Evolutionary conservation across 805 yeast species (phyloP).

Genomic region (Scheffersomyces coipomensis): DNA sequence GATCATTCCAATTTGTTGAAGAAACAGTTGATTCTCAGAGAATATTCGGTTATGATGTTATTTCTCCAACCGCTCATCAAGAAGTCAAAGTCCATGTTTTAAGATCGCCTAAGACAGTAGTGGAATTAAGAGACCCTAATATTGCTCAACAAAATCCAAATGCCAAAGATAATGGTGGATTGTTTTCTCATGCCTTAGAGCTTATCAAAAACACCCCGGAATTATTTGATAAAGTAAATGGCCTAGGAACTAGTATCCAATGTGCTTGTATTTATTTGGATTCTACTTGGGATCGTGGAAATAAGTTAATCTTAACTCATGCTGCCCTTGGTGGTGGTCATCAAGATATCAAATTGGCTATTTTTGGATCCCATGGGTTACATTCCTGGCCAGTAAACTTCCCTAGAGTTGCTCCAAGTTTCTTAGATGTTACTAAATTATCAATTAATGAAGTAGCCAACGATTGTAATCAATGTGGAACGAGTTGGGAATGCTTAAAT

Average conservation of each 20-base stretch:
- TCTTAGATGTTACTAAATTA: slow-evolving; percentile 69
- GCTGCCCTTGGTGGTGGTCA: slow-evolving; percentile 94
- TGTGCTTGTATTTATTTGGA: slow-evolving; percentile 88
- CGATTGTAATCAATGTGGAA: slow-evolving; percentile 79
- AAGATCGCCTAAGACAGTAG: slow-evolving; percentile 61
- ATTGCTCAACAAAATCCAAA: slow-evolving; percentile 81
- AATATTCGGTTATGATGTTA: slow-evolving; percentile 36
- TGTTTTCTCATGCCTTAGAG: slow-evolving; percentile 79
- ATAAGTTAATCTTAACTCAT: slow-evolving; percentile 69
- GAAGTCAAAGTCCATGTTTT: slow-evolving; percentile 78
- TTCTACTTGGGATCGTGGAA: slow-evolving; percentile 71
- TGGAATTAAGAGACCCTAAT: slow-evolving; percentile 73
- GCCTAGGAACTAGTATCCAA: slow-evolving; percentile 57
- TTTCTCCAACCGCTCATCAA: slow-evolving; percentile 54
- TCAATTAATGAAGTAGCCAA: slow-evolving; percentile 78
- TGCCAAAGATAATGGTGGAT: slow-evolving; percentile 71
- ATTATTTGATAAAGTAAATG: slow-evolving; percentile 32
- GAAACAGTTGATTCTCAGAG: slow-evolving; percentile 29
- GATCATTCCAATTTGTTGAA: slow-evolving; percentile 76
- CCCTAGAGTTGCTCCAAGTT: slow-evolving; percentile 65
- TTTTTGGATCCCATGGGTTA: slow-evolving; percentile 90
- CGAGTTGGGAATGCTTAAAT: slow-evolving; percentile 87
- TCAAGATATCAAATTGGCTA: slow-evolving; percentile 69
- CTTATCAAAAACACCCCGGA: slow-evolving; percentile 47
- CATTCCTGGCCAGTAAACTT: slow-evolving; percentile 90